These are phyloP conservation scores for Rhodotorula sp. DNA, from an alignment of 1,284 basidiomycete species.

Conservation along the genomic window DNA sequence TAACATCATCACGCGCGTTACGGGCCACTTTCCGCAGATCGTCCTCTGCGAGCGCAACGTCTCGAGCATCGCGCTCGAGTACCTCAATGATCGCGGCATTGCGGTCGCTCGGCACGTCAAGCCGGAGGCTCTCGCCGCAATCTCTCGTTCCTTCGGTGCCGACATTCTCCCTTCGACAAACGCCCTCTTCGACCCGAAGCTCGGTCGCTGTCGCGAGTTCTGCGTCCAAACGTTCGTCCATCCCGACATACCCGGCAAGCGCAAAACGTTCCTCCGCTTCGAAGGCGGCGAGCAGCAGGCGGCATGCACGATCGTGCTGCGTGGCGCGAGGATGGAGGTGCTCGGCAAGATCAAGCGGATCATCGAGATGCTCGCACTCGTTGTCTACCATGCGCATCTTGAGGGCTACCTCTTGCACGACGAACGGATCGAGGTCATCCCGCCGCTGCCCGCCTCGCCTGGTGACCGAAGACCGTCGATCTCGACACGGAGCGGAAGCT, in stretches of 20 bases:
- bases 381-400: conserved; percentile 84
- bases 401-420: conserved; percentile 95
- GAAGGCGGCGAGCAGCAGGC: conserved; percentile 89
- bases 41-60: conserved; percentile 90
- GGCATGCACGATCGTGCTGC: conserved; percentile 88
- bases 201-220: conserved; percentile 82
- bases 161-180: conserved; percentile 96
- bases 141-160: conserved; percentile 90
- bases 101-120: conserved; percentile 90
- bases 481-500: not conserved
- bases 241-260: conserved; percentile 77
- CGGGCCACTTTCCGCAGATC: conserved; percentile 85
- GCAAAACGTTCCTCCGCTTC: conserved; percentile 97
- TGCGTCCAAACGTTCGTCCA: conserved; percentile 93
- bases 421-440: conserved; percentile 65
- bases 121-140: conserved; percentile 77
- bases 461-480: no score
- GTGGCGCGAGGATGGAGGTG: conserved; percentile 80
- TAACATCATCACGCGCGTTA: conserved; percentile 83
- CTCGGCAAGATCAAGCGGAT: conserved; percentile 86
- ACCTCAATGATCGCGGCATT: conserved; percentile 79
- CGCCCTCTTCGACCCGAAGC: conserved; percentile 63
- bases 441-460: not conserved
- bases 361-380: conserved; percentile 84
- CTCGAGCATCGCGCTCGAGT: conserved; percentile 82